Percentiles rank a stretch among this genome's conserved stretches.
Evolutionary conservation across 2,329 filamentous ascomycete genomes (phyloP).

Genomic region (Colletotrichum lini): DNA sequence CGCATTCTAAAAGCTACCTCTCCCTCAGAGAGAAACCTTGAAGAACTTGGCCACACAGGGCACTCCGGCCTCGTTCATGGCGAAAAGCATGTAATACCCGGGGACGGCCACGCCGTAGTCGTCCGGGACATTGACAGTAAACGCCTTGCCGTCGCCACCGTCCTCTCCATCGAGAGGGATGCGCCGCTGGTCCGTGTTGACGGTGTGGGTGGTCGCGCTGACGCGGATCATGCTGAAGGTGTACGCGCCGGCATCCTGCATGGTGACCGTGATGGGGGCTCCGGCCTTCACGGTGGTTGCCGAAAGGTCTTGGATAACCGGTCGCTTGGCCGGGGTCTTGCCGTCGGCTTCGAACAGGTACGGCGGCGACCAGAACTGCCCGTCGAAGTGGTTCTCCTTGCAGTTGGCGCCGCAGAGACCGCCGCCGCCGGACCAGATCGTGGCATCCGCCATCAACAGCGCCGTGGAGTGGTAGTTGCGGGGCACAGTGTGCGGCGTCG

Average conservation of each 20-base stretch:
- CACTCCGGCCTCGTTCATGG: slow-evolving; percentile 58
- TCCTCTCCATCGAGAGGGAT: slow-evolving; percentile 58
- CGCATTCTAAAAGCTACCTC: too few species aligned
- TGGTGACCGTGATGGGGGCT: slow-evolving; percentile 50
- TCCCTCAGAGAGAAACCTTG: slow-evolving; percentile 43
- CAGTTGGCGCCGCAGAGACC: slow-evolving; percentile 63
- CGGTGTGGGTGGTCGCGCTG: slow-evolving; percentile 66
- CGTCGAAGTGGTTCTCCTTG: slow-evolving; percentile 66
- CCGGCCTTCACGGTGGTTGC: slow-evolving; percentile 44
- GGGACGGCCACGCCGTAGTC: slow-evolving; percentile 65
- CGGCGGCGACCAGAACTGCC: slow-evolving; percentile 68
- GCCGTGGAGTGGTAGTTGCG: slow-evolving; percentile 66
- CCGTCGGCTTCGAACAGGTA: slow-evolving; percentile 67
- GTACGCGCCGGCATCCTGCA: slow-evolving; percentile 46
- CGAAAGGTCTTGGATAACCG: slow-evolving; percentile 55
- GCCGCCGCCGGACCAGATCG: slow-evolving; percentile 65
- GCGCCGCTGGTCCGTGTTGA: slow-evolving; percentile 71
- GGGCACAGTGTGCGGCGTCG: slow-evolving; percentile 53
- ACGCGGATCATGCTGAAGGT: slow-evolving; percentile 62
- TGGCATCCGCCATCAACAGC: slow-evolving; percentile 64
- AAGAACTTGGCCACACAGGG: slow-evolving; percentile 62
- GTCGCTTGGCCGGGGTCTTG: slow-evolving; percentile 53
- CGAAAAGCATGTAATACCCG: slow-evolving; percentile 69
- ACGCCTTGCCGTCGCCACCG: slow-evolving; percentile 43
- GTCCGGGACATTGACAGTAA: slow-evolving; percentile 57